phyloP scores from a whole-genome alignment of 2,329 filamentous ascomycete species.

The Aciculosporium take region DNA sequence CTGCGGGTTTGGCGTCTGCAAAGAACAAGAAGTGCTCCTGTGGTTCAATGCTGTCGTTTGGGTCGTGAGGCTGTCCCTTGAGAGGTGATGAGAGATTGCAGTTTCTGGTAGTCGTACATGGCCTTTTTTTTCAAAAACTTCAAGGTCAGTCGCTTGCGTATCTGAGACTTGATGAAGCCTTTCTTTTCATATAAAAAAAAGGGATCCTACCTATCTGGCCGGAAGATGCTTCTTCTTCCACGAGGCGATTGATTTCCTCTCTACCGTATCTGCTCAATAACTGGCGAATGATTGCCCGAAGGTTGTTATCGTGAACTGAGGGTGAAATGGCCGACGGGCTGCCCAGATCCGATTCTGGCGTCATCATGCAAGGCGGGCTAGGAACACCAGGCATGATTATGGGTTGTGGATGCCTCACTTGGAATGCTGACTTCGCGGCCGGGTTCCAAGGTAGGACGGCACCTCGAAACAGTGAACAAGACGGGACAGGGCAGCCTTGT shows the following conservation, averaged over 20 bases:
- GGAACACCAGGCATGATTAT: slow-evolving; percentile 8
- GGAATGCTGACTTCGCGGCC: background rate
- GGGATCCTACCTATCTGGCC: background rate
- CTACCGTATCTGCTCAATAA: slow-evolving; percentile 7
- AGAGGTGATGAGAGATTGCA: background rate
- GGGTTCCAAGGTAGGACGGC: background rate
- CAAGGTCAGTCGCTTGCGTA: background rate
- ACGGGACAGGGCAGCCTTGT: background rate
- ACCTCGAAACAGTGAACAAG: background rate
- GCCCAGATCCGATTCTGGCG: slow-evolving; percentile 9
- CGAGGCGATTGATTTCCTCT: slow-evolving; percentile 6
- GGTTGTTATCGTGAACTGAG: slow-evolving; percentile 1
- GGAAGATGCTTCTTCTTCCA: slow-evolving; percentile 7
- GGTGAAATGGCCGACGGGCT: slow-evolving; percentile 6
- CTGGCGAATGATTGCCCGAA: slow-evolving; percentile 6
- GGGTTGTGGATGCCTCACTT: background rate
- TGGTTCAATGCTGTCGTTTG: background rate
- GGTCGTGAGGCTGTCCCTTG: background rate
- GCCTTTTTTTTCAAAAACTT: background rate
- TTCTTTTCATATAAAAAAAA: background rate
- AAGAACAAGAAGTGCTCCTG: background rate
- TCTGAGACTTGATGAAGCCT: too few relatives aligned
- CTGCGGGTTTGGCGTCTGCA: background rate
- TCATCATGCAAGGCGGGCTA: slow-evolving; percentile 9
- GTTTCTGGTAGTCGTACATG: background rate